Conservation (phyloP, 352 stramenopile genomes). For the Globisporangium cylindrosporum region DNA sequence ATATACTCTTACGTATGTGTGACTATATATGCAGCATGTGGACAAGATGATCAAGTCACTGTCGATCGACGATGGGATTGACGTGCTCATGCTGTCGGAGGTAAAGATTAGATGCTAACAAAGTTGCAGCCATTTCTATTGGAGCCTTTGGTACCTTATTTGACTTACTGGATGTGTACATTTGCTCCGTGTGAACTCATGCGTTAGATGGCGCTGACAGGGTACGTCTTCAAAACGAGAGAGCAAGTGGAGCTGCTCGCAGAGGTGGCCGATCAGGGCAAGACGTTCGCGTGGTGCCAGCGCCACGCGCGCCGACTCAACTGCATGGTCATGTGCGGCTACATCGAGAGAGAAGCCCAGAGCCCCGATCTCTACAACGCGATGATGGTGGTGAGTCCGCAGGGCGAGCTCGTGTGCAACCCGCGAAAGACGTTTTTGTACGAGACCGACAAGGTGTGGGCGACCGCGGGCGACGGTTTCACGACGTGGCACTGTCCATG, state of each 20-base stretch:
- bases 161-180: neutral
- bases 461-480: conserved; percentile 61
- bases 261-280: conserved; percentile 45
- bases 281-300: conserved; percentile 70
- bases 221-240: conserved; percentile 71
- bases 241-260: conserved; percentile 58
- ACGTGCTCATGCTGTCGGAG: conserved; percentile 80
- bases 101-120: conserved; percentile 20
- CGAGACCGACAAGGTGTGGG: conserved; percentile 82
- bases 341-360: conserved; percentile 41
- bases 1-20: neutral
- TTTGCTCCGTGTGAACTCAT: neutral
- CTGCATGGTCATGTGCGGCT: conserved; percentile 71
- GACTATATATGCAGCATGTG: conserved; percentile 35
- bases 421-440: conserved; percentile 83
- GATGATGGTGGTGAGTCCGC: conserved; percentile 77
- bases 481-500: conserved; percentile 68
- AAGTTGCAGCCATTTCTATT: neutral
- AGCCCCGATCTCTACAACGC: conserved; percentile 56
- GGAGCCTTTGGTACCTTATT: neutral
- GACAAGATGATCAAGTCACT: conserved; percentile 60
- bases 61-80: conserved; percentile 39
- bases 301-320: conserved; percentile 52
- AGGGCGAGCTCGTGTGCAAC: conserved; percentile 66
- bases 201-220: conserved; percentile 74